Base-by-base conservation (phyloP, 2,329 filamentous ascomycete genomes). In the Verticillium albo-atrum region DNA sequence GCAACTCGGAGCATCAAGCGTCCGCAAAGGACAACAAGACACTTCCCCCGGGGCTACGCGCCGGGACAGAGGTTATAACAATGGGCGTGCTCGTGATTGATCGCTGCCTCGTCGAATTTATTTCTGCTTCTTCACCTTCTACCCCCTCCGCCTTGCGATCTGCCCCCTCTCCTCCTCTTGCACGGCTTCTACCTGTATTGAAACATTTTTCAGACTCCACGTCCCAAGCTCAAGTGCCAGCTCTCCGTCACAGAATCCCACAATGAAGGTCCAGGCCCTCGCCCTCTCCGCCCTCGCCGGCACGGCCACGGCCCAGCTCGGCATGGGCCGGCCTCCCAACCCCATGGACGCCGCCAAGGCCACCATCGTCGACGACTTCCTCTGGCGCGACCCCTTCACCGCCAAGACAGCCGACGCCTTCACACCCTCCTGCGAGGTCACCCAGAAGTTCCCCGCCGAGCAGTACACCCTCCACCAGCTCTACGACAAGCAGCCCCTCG, bases 391-490 rank as follows among this genome's bases (percentile, higher is more conserved):
- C 61, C 77, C 78, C 4, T 79, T 79, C 69, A 56, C 61, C 5
- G 56, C 65, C 52, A 54, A 56, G 12, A 62, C 64, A 14, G 50
- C 62, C 25, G 63, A 67, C 35, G 61, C 66, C 32, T 78, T 75
- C 63, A 63, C 68, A 3, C 59, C 73, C 6, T 56, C 66, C 17
- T 80, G 78, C 66, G 68, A 72, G 30, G 68, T 68, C 23, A 64
- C 68, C 35, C 61, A 61, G 55, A 71, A 68, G 20, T 78, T 80
- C 65, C 20, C 61, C 4, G 78, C 76, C 3, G 61, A 62, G 7
- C 76, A 80, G 66, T 79, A 72, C 66, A 74, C 75, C 50, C 76
- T 80, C 32, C 74, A 78, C 62, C 75, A 80, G 64, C 71, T 80
- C 30, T 70, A 70, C 58, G 66, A 72, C 23, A 61, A 68, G 9